Base-by-base conservation (phyloP, 1,284 basidiomycete species). In the Fomitopsis schrenkii region DNA sequence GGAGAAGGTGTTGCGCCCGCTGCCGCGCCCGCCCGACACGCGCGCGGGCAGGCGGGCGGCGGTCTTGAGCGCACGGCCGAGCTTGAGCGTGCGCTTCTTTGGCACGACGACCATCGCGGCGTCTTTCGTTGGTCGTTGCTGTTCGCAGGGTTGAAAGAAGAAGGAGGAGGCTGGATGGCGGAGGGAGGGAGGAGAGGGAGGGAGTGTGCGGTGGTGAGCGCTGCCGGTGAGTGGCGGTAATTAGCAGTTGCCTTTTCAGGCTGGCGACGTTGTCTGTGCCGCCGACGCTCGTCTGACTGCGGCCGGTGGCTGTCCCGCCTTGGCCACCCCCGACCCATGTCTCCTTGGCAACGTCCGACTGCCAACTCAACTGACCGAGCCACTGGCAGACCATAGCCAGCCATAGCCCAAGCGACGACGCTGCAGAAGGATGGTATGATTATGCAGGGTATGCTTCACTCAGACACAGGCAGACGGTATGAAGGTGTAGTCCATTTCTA, bases 1-100 rank as follows among this genome's bases (percentile, higher is more conserved):
- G 0, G 78, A 71, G 65, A 86, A 74, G n/a, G 70, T 65, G 57
- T 74, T 76, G 58, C 77, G 69, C 63, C 76, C 76, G 56, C 74
- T 75, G 53, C 75, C 75, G 17, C 73, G 72, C 53, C 76, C 75
- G 30, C 74, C 72, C 0, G 78, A 77, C 62, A 82, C 82, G 53
- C 78, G 79, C 5, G 73, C 74, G 42, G 78, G 79, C 46, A 81
- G 74, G 8, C 74, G 73, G 17, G 81, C 80, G 1, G 80, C 82
- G 5, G 75, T 75, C 68, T 79, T 80, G 68, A 83, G 75, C 2
- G 76, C 81, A 48, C 78, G 77, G 17, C 80, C 75, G 30, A 84
- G 71, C 73, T 78, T 82, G 66, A 78, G 74, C 26, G 79, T 80
- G 63, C 77, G 76, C 63, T 77, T 66, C 65, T 67, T 67, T 6